Conservation (phyloP, 2,329 filamentous ascomycete species). For the Penicillium sp. region DNA sequence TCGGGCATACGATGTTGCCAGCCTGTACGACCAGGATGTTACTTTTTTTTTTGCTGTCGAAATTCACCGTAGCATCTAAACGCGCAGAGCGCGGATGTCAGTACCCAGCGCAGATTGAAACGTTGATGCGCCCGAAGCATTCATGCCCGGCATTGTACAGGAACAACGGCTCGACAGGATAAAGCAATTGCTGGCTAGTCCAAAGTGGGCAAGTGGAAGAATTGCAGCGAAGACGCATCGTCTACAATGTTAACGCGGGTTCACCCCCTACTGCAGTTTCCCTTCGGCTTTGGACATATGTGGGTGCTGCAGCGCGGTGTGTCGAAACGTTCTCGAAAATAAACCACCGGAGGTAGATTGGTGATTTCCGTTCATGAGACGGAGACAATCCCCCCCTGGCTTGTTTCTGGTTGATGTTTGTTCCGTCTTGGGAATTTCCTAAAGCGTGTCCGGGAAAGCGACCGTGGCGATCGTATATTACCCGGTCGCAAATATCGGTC, state of each 20-base stretch:
- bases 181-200: constrained; percentile 7
- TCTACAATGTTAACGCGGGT: constrained; percentile 4
- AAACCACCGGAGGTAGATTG: not conserved
- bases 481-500: constrained; percentile 12
- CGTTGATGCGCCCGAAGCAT: constrained; percentile 3
- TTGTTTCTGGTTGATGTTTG: not conserved
- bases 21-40: constrained; percentile 1
- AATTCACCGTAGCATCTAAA: constrained; percentile 2
- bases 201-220: constrained; percentile 6
- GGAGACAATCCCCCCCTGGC: not conserved
- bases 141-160: constrained; percentile 1
- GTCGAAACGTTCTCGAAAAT: constrained; percentile 17
- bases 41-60: not conserved
- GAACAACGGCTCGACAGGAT: not conserved
- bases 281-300: constrained; percentile 12
- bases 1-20: not conserved
- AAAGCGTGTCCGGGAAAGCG: not conserved
- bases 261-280: not conserved
- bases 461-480: constrained; percentile 7
- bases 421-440: not conserved
- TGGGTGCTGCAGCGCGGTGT: not conserved
- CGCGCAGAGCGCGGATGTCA: constrained; percentile 8
- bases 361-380: not conserved
- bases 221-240: constrained; percentile 6
- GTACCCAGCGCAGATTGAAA: constrained; percentile 9